Percentiles rank a stretch among this genome's conserved stretches.
phyloP scores from a whole-genome alignment of 805 yeast genomes.

The Kazachstania martiniae region DNA sequence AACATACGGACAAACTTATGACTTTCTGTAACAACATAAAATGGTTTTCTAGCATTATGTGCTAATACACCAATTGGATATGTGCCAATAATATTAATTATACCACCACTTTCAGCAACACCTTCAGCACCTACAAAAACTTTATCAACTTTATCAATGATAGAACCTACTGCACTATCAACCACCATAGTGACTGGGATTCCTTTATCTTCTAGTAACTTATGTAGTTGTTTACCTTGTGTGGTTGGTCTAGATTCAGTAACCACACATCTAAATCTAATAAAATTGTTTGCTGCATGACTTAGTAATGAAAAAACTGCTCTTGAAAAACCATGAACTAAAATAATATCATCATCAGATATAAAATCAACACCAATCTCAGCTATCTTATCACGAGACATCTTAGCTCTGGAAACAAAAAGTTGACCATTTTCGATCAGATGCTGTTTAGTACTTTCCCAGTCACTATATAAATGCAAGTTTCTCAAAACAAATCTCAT shows the following conservation, averaged over 20 bases:
- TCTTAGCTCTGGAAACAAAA: conserved; percentile 85
- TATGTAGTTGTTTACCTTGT: conserved; percentile 65
- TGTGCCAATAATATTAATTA: conserved; percentile 89
- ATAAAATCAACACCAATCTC: conserved; percentile 80
- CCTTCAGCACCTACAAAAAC: conserved; percentile 98
- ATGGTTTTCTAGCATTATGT: conserved; percentile 79
- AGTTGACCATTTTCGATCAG: conserved; percentile 88
- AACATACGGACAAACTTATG: conserved; percentile 95
- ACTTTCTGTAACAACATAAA: conserved; percentile 87
- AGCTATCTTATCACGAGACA: conserved; percentile 79
- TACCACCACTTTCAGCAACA: conserved; percentile 97
- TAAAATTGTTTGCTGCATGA: conserved; percentile 65
- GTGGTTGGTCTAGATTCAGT: conserved; percentile 87
- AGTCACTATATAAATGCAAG: conserved; percentile 73
- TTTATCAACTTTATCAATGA: conserved; percentile 84
- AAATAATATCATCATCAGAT: conserved; percentile 81
- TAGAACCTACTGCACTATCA: conserved; percentile 89
- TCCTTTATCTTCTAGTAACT: conserved; percentile 51
- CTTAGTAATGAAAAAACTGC: conserved; percentile 70
- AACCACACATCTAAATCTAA: conserved; percentile 80
- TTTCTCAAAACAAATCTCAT: conserved; percentile 87
- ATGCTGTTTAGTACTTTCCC: conserved; percentile 87
- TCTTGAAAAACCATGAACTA: conserved; percentile 87
- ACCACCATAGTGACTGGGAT: conserved; percentile 84
- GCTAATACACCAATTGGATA: conserved; percentile 92